These are phyloP conservation scores for Syzygium jambos DNA, from an alignment of 345 rosid species.

Conservation along the genomic window DNA sequence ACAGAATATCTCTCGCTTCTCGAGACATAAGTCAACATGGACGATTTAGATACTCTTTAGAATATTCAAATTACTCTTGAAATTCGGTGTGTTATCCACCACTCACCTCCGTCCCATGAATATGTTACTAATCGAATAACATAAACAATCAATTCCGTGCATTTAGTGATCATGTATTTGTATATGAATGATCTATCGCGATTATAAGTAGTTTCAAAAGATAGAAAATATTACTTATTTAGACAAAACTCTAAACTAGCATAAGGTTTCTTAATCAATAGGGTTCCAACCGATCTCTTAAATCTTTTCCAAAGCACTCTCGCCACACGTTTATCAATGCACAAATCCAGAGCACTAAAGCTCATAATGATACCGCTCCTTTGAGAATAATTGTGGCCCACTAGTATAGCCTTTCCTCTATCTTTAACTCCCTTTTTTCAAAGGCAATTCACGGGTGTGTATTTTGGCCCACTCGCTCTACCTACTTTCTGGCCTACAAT, in stretches of 20 bases:
- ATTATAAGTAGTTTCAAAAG: neutral
- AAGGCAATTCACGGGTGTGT: neutral
- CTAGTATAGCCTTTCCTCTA: neutral
- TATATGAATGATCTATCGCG: neutral
- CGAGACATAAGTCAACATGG: neutral
- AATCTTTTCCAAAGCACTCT: neutral
- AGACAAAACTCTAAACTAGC: neutral
- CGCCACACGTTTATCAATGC: neutral
- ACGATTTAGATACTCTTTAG: neutral
- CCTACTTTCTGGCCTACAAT: neutral
- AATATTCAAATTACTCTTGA: neutral
- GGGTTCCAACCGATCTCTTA: neutral
- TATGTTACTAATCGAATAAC: neutral
- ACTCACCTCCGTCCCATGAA: neutral
- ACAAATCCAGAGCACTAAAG: neutral
- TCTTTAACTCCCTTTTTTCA: neutral
- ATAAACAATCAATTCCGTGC: accelerated
- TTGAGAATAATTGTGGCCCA: neutral
- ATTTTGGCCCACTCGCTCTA: neutral
- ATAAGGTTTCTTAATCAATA: neutral
- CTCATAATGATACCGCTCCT: neutral
- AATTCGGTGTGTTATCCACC: neutral
- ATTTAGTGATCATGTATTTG: neutral
- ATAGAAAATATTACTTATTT: neutral
- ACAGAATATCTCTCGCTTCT: neutral